These are phyloP conservation scores for Sarocladium kiliense DNA, from an alignment of 2,329 filamentous ascomycete species.

Conservation along the genomic window DNA sequence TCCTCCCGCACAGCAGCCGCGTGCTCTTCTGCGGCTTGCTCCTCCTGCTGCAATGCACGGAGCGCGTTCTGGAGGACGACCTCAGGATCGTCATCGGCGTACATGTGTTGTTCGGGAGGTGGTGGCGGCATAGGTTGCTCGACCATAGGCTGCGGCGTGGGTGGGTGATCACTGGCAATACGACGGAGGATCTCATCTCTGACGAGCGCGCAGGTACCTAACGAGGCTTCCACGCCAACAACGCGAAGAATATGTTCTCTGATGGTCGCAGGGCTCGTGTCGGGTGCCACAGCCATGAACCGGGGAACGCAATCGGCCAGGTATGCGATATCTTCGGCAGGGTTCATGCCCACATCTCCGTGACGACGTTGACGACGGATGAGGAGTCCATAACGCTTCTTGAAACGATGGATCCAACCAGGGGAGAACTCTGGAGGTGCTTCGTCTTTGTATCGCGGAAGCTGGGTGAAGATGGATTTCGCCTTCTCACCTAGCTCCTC, in stretches of 20 bases:
- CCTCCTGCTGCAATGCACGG: conserved; percentile 53
- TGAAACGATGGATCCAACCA: conserved; percentile 61
- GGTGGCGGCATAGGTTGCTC: conserved; percentile 18
- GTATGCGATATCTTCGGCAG: conserved; percentile 53
- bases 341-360: conserved; percentile 39
- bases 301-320: conserved; percentile 55
- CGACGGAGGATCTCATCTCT: conserved; percentile 51
- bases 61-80: conserved; percentile 55
- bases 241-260: conserved; percentile 51
- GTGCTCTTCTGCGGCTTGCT: conserved; percentile 53
- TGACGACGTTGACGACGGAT: conserved; percentile 51
- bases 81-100: conserved; percentile 51
- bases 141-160: conserved; percentile 14
- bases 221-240: conserved; percentile 48
- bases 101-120: conserved; percentile 29
- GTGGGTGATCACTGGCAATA: conserved; percentile 17
- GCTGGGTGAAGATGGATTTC: conserved; percentile 51
- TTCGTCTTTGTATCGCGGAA: conserved; percentile 57
- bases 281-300: conserved; percentile 51
- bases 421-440: conserved; percentile 57
- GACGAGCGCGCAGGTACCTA: conserved; percentile 51
- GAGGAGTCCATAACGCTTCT: conserved; percentile 56
- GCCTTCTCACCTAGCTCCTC: conserved; percentile 59
- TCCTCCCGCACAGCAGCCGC: conserved; percentile 50
- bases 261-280: conserved; percentile 56